Evolutionary conservation across 2,329 filamentous ascomycete genomes (phyloP).

Genomic region (Colletotrichum karsti): DNA sequence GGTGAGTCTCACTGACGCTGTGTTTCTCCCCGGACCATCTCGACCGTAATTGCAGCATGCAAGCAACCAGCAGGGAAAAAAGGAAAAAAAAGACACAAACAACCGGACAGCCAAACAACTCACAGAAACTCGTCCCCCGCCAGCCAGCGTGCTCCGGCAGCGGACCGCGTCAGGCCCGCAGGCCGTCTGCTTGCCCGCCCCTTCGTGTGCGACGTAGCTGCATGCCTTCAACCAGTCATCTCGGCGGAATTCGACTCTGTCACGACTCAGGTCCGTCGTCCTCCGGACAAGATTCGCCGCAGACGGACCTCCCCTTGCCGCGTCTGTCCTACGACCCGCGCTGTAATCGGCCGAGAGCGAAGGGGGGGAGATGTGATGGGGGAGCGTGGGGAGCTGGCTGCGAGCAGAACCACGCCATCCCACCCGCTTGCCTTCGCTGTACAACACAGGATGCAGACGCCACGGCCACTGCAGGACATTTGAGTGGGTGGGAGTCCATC

Average conservation of each 20-base stretch:
- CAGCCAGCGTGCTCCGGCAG: not conserved
- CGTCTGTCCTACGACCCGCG: not conserved
- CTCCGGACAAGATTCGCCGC: not conserved
- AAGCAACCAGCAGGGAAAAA: constrained; percentile 6
- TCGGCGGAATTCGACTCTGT: not conserved
- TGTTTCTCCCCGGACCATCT: not conserved
- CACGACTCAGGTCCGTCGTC: not conserved
- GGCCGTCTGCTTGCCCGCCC: not conserved
- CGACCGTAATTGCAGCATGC: constrained; percentile 9
- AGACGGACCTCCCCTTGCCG: not conserved
- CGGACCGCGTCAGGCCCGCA: not conserved
- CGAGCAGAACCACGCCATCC: not conserved
- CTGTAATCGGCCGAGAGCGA: constrained; percentile 2
- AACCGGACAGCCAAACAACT: constrained; percentile 3
- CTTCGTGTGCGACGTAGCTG: not conserved
- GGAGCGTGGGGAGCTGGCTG: not conserved
- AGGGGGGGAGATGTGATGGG: not conserved
- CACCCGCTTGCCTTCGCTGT: constrained; percentile 2
- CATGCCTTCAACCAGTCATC: not conserved
- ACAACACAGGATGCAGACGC: not conserved
- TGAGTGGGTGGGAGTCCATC: not conserved
- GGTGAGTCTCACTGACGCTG: not conserved
- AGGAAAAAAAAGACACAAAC: not conserved
- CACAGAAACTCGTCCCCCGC: not conserved
- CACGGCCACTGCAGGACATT: not conserved